Base-by-base conservation (phyloP, 2,329 filamentous ascomycete species). In the Septoria petroselini region DNA sequence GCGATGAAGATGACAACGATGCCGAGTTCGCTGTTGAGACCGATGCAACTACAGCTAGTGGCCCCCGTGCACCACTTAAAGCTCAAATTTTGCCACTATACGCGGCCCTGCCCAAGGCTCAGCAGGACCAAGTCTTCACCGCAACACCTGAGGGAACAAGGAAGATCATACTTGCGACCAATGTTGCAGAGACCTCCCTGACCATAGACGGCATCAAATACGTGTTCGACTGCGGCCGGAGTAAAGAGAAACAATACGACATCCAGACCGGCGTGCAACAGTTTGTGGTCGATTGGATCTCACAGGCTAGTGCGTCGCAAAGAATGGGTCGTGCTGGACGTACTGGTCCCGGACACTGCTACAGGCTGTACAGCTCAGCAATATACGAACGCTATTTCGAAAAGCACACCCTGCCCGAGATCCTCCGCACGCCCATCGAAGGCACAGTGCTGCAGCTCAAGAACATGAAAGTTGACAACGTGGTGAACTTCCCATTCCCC, bases 131-230 rank as follows among this genome's bases (percentile, higher is more conserved):
- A 52, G 89, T 98, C 7, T 98, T 98, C 62, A 85, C 95, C 56
- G 77, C 85, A 0, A 81, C 60, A 9, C 91, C 91, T 0, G 86
- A 91, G 48, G 87, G 86, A 12, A 86, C 86, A 7, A 83, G 93
- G 7, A 79, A 93, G 18, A 87, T 98, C 43, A 86, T 98, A 3
- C 73, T 98, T 33, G 90, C 93, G 0, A 98, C 93, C 35, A 98
- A 98, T 69, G 89, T 98, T 37, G 93, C 93, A 0, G 93, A 98
- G 70, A 98, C 93, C 0, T 94, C 88, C 80, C 78, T 98, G 66
- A 98, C 93, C 0, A 98, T 98, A 50, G 91, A 93, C 0, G 91
- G 90, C 1, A 91, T 95, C 54, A 83, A 88, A 53, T 98, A 96
- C 65, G 93, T 98, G 7, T 96, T 98, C 55, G 91, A 97, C 68